Evolutionary conservation across 2,329 filamentous ascomycete genomes (phyloP), one percentile per base, ranked within the genome.

Genomic region (Diaporthe longicolla): DNA sequence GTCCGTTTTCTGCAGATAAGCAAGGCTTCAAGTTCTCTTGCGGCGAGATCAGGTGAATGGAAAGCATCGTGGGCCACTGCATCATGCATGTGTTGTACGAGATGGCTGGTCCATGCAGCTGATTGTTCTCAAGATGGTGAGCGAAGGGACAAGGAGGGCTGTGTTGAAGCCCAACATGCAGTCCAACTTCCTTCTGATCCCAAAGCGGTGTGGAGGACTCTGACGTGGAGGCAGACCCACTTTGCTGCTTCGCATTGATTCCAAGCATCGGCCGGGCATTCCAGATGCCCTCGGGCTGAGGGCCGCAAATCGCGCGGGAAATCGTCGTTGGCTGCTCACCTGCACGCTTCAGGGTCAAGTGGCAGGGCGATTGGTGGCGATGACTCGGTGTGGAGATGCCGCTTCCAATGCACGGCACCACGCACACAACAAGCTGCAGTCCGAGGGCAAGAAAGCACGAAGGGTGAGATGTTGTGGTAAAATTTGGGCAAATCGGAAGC

Each of bases 251-350:
- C 48, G 48, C 48, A 68, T 68, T 54, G 45, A 68, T 68, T 40
- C 45, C 43, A 50, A 50, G 43, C 43, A 32, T 45, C 45, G 26
- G 29, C 63, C 19, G n/a, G 21, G 26, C 10, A 48, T 9, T 9
- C 45, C 45, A 48, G 45, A 48, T 50, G 45, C n/a, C 21, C 43
- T 61, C 32, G 32, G 55, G n/a, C 45, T 59, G 9, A 48, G 15
- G 69, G 43, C 55, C 69, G 69, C 57, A 71, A 54, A 52, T 52
- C 24, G 69, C 69, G 69, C 69, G 32, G 45, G 70, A 71, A 71
- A 63, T 63, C 29, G 45, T 45, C 45, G 70, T 63, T 71, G 70
- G 70, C 43, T 13, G 70, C 70, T 71, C 24, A 55, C 70, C 57
- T 71, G 70, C 70, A 71, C 58, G 29, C 29, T 17, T 55, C 48